A percentile compares a stretch with the other conserved stretches of the same genome.
Evolutionary conservation across 2,329 filamentous ascomycete species (phyloP).

Genomic region (Emmonsiellopsis sp.): DNA sequence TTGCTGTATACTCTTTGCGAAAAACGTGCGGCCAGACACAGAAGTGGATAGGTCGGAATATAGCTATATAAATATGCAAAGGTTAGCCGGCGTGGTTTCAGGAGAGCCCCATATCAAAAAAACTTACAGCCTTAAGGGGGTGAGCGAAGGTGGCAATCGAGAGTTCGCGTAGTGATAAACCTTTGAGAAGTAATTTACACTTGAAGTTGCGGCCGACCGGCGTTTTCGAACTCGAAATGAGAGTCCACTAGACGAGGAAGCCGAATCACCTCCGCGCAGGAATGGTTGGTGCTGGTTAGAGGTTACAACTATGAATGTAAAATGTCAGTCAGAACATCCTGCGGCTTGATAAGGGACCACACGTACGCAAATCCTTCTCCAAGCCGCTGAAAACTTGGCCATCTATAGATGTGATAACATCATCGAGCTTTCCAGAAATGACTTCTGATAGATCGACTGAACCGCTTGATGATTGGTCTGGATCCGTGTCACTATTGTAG

Average conservation of each 20-base stretch:
- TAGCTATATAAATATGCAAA: slow-evolving; percentile 40
- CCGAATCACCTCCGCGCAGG: slow-evolving; percentile 1
- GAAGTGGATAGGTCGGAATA: slow-evolving; percentile 64
- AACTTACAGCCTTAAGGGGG: slow-evolving; percentile 57
- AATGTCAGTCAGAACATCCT: neutral
- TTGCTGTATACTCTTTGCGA: slow-evolving; percentile 65
- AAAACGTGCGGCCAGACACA: slow-evolving; percentile 71
- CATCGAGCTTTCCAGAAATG: slow-evolving; percentile 55
- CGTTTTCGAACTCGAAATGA: slow-evolving; percentile 29
- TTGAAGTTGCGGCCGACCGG: slow-evolving; percentile 29
- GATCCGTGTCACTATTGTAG: slow-evolving; percentile 14
- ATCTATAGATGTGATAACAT: slow-evolving; percentile 65
- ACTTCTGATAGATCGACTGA: slow-evolving; percentile 42
- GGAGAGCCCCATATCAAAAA: neutral
- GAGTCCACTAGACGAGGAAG: slow-evolving; percentile 16
- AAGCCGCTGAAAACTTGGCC: slow-evolving; percentile 46
- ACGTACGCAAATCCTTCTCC: slow-evolving; percentile 25
- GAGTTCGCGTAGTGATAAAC: slow-evolving; percentile 73
- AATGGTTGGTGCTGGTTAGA: neutral
- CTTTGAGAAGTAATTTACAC: slow-evolving; percentile 61
- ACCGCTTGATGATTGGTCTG: slow-evolving; percentile 21
- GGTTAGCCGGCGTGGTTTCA: neutral
- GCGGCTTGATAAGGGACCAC: neutral
- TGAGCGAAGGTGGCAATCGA: slow-evolving; percentile 57
- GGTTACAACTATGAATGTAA: neutral